Evolutionary conservation across 2,329 filamentous ascomycete genomes (phyloP).

Genomic region (Hypoxylon sp.): DNA sequence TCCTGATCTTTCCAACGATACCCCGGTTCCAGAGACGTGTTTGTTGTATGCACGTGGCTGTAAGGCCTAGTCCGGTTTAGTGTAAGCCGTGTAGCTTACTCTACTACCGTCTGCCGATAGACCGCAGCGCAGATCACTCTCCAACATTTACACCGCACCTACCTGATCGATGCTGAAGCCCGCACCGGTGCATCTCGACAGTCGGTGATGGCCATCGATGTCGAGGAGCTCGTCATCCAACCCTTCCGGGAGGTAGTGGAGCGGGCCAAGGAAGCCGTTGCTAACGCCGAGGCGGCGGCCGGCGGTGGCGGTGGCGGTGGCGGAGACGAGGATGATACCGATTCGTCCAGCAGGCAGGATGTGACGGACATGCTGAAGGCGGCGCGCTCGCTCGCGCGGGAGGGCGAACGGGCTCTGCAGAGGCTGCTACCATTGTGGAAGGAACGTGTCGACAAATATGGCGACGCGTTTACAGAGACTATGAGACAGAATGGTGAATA

Average conservation of each 20-base stretch:
- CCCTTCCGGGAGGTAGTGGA: constrained; percentile 60
- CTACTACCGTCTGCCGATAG: constrained; percentile 11
- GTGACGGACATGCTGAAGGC: constrained; percentile 53
- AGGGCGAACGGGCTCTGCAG: constrained; percentile 58
- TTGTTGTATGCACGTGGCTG: constrained; percentile 36
- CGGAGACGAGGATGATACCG: constrained; percentile 40
- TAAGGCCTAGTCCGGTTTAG: constrained; percentile 34
- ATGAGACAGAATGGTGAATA: constrained; percentile 57
- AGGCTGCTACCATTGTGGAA: constrained; percentile 59
- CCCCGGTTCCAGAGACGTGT: constrained; percentile 19
- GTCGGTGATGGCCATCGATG: constrained; percentile 49
- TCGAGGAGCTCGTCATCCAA: constrained; percentile 53
- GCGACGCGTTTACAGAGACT: constrained; percentile 56
- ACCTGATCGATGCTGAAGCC: constrained; percentile 32
- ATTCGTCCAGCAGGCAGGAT: constrained; percentile 33
- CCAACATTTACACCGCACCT: constrained; percentile 14
- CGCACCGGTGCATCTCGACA: constrained; percentile 30
- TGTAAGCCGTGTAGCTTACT: constrained; percentile 20
- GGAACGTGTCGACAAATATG: constrained; percentile 56
- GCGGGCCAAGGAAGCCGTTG: constrained; percentile 56
- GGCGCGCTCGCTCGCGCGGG: constrained; percentile 55
- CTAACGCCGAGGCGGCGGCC: constrained; percentile 53
- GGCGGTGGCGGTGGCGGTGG: constrained; percentile 42
- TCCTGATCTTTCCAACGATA: constrained; percentile 19
- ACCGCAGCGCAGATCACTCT: constrained; percentile 14